These are phyloP conservation scores for Cystoderma amianthinum DNA, from an alignment of 768 basidiomycete genomes.

Conservation along the genomic window DNA sequence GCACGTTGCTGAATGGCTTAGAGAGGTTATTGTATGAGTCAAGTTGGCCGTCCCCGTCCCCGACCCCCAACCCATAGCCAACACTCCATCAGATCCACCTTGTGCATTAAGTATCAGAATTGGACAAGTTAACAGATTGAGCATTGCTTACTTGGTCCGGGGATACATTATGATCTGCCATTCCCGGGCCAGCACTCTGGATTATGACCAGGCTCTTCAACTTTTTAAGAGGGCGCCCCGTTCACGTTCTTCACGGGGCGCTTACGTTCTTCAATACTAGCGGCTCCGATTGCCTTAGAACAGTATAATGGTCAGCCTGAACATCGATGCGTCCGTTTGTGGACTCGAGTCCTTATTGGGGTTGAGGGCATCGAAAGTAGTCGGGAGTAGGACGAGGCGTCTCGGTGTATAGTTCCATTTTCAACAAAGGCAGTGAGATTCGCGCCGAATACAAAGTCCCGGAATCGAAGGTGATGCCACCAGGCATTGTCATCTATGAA, in stretches of 20 bases:
- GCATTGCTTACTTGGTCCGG: conserved; percentile 41
- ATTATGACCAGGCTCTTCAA: conserved; percentile 57
- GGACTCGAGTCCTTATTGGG: conserved; percentile 49
- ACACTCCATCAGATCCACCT: too few relatives aligned
- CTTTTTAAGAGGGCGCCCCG: conserved; percentile 48
- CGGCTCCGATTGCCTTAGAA: too few relatives aligned
- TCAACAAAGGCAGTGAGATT: too few relatives aligned
- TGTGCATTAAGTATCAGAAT: conserved; percentile 53
- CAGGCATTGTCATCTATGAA: too few relatives aligned
- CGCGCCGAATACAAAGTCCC: conserved; percentile 54
- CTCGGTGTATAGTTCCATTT: conserved; percentile 67
- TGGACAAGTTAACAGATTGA: too few relatives aligned
- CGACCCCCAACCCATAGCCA: too few relatives aligned
- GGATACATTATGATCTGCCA: conserved; percentile 65
- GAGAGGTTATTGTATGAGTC: too few relatives aligned
- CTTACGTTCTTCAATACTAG: too few relatives aligned
- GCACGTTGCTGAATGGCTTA: conserved; percentile 76
- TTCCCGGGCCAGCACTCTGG: conserved; percentile 60
- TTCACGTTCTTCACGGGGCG: conserved; percentile 72
- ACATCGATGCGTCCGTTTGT: too few relatives aligned
- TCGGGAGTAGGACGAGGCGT: not conserved
- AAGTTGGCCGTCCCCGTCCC: conserved; percentile 93
- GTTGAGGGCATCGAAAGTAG: not conserved
- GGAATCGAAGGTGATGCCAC: too few relatives aligned
- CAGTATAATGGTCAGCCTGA: conserved; percentile 55